Base-by-base conservation (phyloP, 2,329 filamentous ascomycete species). In the Hypoxylon sp. region DNA sequence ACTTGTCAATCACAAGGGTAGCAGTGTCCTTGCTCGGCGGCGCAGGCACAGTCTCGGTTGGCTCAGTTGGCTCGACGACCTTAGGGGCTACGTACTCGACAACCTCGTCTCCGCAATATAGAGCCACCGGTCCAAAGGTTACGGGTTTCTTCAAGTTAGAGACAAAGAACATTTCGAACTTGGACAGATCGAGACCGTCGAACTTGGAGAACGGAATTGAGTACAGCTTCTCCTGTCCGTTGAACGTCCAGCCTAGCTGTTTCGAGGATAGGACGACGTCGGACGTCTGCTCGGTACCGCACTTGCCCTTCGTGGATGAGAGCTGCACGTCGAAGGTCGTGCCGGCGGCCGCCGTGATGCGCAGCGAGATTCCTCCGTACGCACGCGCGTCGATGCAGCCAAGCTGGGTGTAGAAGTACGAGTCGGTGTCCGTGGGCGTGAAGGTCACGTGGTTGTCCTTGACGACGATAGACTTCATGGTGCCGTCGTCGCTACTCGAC, bases 1-100 rank as follows among this genome's bases (percentile, higher is more conserved):
- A 92, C 2, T 83, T 84, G 78, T 92, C 90, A 62, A 92, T 87
- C 0, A 91, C 80, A 31, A 88, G 80, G 11, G 80, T 78, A 15
- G 83, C 80, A 27, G 83, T 27, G 5, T 27, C 83, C 19, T 83
- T 82, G 53, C 85, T 82, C 11, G 79, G 71, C 2, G 86, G 86
- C 2, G 85, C 84, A n/a, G 83, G 75, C 13, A 87, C 81, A 5
- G 85, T 87, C 15, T 79, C 79, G 2, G 81, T 82, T 6, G 84
- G 82, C 19, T 80, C 82, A 19, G 80, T 74, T 15, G 81, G 80
- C 37, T 78, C 77, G 3, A 77, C 78, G 1, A 81, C 78, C 1
- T 81, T 80, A 21, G 83, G 80, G 21, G 83, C 76, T n/a, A 82
- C 76, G 74, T 87, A 88, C 62, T 86, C 86, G 24, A 76, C 76